phyloP scores from a whole-genome alignment of 768 basidiomycete species.

The Suillus subluteus region DNA sequence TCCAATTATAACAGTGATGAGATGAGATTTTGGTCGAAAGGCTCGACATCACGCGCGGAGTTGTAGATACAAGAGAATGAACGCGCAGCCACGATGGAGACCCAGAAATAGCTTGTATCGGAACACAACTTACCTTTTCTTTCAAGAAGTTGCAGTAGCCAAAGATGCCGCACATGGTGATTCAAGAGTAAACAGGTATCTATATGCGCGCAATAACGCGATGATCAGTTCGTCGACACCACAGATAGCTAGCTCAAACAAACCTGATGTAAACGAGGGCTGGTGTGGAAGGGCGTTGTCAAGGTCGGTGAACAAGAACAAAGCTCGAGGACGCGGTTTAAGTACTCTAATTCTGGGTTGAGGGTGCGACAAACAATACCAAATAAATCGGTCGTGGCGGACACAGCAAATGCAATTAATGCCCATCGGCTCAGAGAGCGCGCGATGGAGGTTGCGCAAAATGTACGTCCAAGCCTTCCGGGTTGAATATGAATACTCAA shows the following conservation, averaged over 20 bases:
- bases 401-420: background rate
- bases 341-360: constrained; percentile 34
- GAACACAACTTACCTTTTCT: constrained; percentile 73
- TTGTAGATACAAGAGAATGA: background rate
- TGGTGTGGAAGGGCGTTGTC: constrained; percentile 3
- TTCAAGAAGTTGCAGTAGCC: constrained; percentile 93
- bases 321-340: constrained; percentile 24
- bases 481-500: background rate
- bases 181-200: constrained; percentile 9
- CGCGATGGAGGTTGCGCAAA: constrained; percentile 1
- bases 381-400: constrained; percentile 20
- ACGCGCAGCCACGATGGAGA: background rate
- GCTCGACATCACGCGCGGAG: constrained; percentile 1
- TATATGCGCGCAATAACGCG: constrained; percentile 3
- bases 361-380: constrained; percentile 37
- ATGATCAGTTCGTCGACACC: constrained; percentile 8
- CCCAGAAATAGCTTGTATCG: constrained; percentile 1
- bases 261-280: constrained; percentile 13
- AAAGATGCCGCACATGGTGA: constrained; percentile 91
- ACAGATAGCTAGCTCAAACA: background rate
- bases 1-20: background rate
- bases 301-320: constrained; percentile 20
- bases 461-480: constrained; percentile 5
- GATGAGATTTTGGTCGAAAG: background rate
- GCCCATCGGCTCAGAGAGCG: background rate